Conservation (phyloP, 371 early-diverging fungal genomes). For the Smittium culicis region DNA sequence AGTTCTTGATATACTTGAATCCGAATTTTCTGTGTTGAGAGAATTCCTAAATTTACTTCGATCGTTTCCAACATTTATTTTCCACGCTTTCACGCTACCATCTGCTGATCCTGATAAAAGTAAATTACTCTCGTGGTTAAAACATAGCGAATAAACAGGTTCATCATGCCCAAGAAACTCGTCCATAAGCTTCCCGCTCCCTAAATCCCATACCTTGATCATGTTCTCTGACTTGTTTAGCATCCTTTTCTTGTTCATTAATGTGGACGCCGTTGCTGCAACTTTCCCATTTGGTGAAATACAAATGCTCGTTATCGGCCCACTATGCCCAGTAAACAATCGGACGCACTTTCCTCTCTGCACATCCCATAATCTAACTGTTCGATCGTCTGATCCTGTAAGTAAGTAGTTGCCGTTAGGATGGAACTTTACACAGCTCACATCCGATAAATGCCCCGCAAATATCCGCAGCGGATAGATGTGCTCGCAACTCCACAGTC, state of each 20-base stretch:
- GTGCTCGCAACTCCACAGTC: conserved; percentile 94
- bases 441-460: conserved; percentile 95
- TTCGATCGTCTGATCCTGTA: conserved; percentile 89
- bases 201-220: conserved; percentile 95
- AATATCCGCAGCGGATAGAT: conserved; percentile 93
- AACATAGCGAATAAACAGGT: conserved; percentile 75
- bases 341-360: conserved; percentile 85
- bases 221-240: conserved; percentile 27
- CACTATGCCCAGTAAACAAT: conserved; percentile 85
- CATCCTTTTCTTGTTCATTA: background rate
- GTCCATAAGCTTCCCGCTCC: conserved; percentile 66
- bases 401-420: conserved; percentile 96
- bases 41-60: conserved; percentile 9
- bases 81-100: conserved; percentile 90
- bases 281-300: conserved; percentile 90
- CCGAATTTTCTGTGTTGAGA: conserved; percentile 16
- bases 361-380: conserved; percentile 94
- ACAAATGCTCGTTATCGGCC: conserved; percentile 71
- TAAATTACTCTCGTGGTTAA: conserved; percentile 68
- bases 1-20: too few relatives aligned
- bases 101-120: conserved; percentile 87
- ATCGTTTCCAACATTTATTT: conserved; percentile 38
- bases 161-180: conserved; percentile 73
- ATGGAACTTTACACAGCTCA: conserved; percentile 94
- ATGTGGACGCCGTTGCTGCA: conserved; percentile 65